Evolutionary conservation across 257 asterid genomes (phyloP).

Genomic region (Scutellaria baicalensis): DNA sequence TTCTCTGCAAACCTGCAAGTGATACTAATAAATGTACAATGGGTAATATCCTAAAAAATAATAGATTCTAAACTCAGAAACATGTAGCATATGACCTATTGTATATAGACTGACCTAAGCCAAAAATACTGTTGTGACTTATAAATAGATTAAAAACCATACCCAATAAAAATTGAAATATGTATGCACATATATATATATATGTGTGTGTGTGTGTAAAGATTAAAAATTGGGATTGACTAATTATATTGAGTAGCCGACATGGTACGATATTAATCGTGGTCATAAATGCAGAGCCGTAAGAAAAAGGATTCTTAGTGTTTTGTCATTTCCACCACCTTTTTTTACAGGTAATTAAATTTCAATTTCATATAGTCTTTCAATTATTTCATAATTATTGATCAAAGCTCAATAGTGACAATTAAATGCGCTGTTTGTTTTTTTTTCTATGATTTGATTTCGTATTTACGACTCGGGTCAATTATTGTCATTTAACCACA

Average conservation of each 20-base stretch:
- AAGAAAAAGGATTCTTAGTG: background rate
- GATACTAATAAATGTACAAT: no score
- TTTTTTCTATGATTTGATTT: background rate
- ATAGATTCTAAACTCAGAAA: no score
- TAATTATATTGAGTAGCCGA: slow-evolving; percentile 12
- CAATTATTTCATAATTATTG: slow-evolving; percentile 22
- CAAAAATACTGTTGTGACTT: no score
- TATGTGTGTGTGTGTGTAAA: no score
- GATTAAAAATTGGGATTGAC: background rate
- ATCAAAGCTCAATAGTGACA: background rate
- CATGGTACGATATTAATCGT: slow-evolving; percentile 12
- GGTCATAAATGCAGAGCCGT: slow-evolving; percentile 6
- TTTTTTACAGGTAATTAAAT: background rate
- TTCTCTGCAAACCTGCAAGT: no score
- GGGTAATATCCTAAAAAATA: no score
- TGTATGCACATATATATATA: no score
- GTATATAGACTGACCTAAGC: no score
- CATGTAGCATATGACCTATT: no score
- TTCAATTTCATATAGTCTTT: background rate
- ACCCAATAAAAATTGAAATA: no score
- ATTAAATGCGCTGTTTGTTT: slow-evolving; percentile 11
- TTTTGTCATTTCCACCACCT: slow-evolving; percentile 1
- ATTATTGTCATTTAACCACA: background rate
- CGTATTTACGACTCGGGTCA: background rate
- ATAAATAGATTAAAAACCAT: no score